Evolutionary conservation across 2,329 filamentous ascomycete species (phyloP).

Genomic region (Curvularia spicifera): DNA sequence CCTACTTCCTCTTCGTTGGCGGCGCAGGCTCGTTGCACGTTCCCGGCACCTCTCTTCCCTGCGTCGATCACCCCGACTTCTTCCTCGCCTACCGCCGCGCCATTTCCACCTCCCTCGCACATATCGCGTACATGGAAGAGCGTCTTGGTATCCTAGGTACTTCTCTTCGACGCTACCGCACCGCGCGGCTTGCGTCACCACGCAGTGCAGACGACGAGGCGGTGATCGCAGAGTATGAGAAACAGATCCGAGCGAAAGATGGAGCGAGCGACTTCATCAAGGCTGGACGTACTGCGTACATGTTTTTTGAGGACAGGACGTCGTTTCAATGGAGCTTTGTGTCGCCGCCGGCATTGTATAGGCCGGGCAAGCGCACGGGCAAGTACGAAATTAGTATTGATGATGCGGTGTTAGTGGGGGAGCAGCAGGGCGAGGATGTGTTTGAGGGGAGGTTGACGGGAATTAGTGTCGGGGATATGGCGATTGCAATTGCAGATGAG

Average conservation of each 20-base stretch:
- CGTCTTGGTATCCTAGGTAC: slow-evolving; percentile 42
- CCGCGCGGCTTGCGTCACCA: slow-evolving; percentile 32
- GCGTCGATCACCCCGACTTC: slow-evolving; percentile 44
- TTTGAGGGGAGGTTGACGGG: slow-evolving; percentile 44
- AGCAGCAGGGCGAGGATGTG: slow-evolving; percentile 31
- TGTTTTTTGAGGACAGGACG: slow-evolving; percentile 48
- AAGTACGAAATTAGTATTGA: slow-evolving; percentile 43
- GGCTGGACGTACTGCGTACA: slow-evolving; percentile 42
- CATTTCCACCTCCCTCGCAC: slow-evolving; percentile 43
- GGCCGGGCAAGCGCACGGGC: slow-evolving; percentile 43
- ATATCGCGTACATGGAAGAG: slow-evolving; percentile 47
- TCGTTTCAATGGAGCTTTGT: slow-evolving; percentile 46
- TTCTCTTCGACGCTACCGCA: slow-evolving; percentile 32
- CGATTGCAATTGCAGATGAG: slow-evolving; percentile 47
- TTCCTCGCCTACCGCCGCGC: slow-evolving; percentile 46
- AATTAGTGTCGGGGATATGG: slow-evolving; percentile 45
- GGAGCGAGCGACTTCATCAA: slow-evolving; percentile 41
- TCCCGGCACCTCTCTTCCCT: slow-evolving; percentile 27
- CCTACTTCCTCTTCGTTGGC: slow-evolving; percentile 47
- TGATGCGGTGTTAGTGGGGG: slow-evolving; percentile 39
- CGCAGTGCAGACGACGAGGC: slow-evolving; percentile 22
- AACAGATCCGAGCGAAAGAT: slow-evolving; percentile 31
- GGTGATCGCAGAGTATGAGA: slow-evolving; percentile 35
- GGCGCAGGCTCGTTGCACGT: slow-evolving; percentile 44
- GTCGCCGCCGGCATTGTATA: slow-evolving; percentile 42